Conservation (phyloP, 2,329 filamentous ascomycete genomes). For the Fusarium verrucosum region DNA sequence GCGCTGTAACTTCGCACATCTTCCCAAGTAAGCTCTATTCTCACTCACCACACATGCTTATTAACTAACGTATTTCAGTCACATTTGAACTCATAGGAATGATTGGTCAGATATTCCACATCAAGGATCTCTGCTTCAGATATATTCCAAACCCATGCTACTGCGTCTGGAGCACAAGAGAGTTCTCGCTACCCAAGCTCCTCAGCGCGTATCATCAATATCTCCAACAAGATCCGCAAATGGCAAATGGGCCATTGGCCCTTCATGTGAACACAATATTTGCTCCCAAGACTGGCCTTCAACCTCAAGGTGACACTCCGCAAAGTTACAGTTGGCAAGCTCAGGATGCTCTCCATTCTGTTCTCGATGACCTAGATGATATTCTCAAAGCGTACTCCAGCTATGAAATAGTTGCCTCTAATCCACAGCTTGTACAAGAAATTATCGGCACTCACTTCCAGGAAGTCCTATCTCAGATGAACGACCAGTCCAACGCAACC, state of each 20-base stretch:
- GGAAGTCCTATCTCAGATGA: constrained; percentile 15
- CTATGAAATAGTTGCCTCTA: rapidly evolving
- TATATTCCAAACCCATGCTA: constrained; percentile 24
- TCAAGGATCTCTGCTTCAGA: constrained; percentile 21
- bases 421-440: background rate
- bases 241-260: background rate
- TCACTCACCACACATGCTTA: rapidly evolving
- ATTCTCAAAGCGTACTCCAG: background rate
- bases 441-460: constrained; percentile 3
- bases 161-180: background rate
- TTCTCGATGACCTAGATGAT: background rate
- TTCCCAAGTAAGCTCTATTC: constrained; percentile 2
- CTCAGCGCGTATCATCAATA: background rate
- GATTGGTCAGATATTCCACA: constrained; percentile 15
- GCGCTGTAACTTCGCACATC: constrained; percentile 3
- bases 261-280: background rate
- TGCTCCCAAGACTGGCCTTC: background rate
- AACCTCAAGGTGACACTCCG: background rate
- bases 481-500: background rate
- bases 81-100: constrained; percentile 18
- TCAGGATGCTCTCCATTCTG: constrained; percentile 6
- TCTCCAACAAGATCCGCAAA: background rate
- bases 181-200: background rate
- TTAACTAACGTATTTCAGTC: background rate
- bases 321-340: constrained; percentile 2